Base-by-base conservation (phyloP, 345 rosid genomes). In the Rubroshorea leprosula region DNA sequence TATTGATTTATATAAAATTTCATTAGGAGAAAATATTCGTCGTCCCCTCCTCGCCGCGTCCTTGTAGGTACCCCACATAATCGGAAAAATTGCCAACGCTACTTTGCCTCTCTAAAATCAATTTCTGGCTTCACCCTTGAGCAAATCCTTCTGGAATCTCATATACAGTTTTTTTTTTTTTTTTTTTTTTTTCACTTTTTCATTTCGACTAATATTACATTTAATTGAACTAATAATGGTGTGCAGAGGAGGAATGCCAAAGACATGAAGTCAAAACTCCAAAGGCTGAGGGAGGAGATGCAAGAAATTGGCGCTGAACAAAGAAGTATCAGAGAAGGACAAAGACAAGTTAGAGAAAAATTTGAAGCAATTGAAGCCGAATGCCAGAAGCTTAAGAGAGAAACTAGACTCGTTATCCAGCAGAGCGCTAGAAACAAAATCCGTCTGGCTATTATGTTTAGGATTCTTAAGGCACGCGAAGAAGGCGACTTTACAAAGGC, bases 331-430 rank as follows among this genome's bases (percentile, higher is more conserved):
- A 49, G 47, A 26, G 55, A 60, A 35, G 48, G 55, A 7, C 64
- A 60, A 22, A 49, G 48, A 22, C 55, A 35, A 49, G 55, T 60
- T 23, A 49, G 51, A 49, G 38, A 49, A 35, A 60, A 60, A 16
- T 5, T 60, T 2, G 22, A 22, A 9, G 46, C 22, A 0, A 49
- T 60, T 21, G 63, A 48, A 29, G 1, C 54, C 0, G 63, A 60
- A n/a, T 49, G 63, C 9, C 46, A 60, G 22, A 26, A 21, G 3
- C 39, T 60, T 6, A 49, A 31, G 55, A 22, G 31, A 10, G 63
- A 60, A 5, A 60, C 63, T 21, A 49, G 10, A 21, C 54, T 60
- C 47, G 49, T 60, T 12, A 16, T 49, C 8, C 63, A 60, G 46
- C 63, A 60, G 5, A 60, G 48, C 5, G 48, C 46, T 11, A 49